phyloP scores from a whole-genome alignment of 768 basidiomycete species.

The Macrolepiota albuminosa region DNA sequence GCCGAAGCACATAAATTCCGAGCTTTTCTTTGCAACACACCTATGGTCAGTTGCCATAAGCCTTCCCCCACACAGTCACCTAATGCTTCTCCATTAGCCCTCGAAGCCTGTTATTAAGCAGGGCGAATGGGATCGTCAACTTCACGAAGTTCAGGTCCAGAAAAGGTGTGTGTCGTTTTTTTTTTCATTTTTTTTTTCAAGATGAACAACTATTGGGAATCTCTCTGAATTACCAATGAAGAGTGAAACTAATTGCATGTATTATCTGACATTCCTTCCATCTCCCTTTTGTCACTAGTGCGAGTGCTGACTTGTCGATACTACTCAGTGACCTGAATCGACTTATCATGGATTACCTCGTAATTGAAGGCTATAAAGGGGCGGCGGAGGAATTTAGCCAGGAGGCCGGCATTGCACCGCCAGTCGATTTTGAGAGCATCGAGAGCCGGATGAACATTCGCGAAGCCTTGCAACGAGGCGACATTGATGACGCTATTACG shows the following conservation, averaged over 20 bases:
- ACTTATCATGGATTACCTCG: conserved; percentile 95
- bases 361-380: conserved; percentile 95
- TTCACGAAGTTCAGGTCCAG: conserved; percentile 77
- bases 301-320: conserved; percentile 19
- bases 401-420: conserved; percentile 72
- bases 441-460: conserved; percentile 93
- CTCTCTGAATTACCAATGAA: conserved; percentile 86
- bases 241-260: conserved; percentile 71
- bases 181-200: conserved; percentile 20
- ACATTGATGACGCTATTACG: conserved; percentile 94
- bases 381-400: conserved; percentile 93
- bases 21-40: conserved; percentile 15
- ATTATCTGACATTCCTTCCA: conserved; percentile 68
- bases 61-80: not conserved
- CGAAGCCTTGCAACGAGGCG: conserved; percentile 89
- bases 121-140: conserved; percentile 82
- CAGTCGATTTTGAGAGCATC: conserved; percentile 88
- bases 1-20: conserved; percentile 25
- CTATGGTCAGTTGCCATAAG: conserved; percentile 29
- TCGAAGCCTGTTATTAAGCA: conserved; percentile 60
- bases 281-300: conserved; percentile 19
- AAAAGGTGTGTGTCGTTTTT: conserved; percentile 69
- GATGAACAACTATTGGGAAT: conserved; percentile 95
- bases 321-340: conserved; percentile 81
- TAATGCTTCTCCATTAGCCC: conserved; percentile 24